Base-by-base conservation (phyloP, 148 eudicot genomes). In the Chenopodium quinoa region DNA sequence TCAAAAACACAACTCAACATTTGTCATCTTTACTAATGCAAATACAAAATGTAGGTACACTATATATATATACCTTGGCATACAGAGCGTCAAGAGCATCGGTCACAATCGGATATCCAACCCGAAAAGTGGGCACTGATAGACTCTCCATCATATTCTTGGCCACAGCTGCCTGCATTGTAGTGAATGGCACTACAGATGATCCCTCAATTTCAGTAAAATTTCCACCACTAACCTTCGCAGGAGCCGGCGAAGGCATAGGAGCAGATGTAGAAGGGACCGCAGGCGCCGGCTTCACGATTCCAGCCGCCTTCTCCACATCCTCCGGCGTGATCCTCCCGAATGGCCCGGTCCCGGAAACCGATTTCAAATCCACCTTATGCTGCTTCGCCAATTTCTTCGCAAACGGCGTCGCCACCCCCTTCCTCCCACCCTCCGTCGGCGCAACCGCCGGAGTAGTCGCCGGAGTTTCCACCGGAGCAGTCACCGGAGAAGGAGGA, bases 341-440 rank as follows among this genome's bases (percentile, higher is more conserved):
- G 71, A 89, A 95, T 17, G 92, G 91, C 40, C 98, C 98, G 14
- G 92, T 92, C 76, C 98, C 98, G 3, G 75, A 82, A 17, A 93
- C 80, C 31, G 81, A 79, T 52, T 76, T 83, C 37, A 95, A 81
- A n/a, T 95, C 98, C 62, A 93, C 88, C 82, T 95, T 95, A 82
- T 95, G 97, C 86, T 93, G 97, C 90, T 95, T 95, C 48, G 98
- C 98, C 78, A 95, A 82, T 76, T 95, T 95, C 93, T 91, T 93
- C n/a, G 98, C 98, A 68, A 14, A 91, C 7, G 98, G 98, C 20
- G 97, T 95, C 16, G 89, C 91, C 77, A 90, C 95, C 20, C 86
- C 83, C 86, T 90, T 90, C 81, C 84, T 88, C 69, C 92, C 90
- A 40, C 86, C 90, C 27, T 81, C 90, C 75, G 78, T 73, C 27